Evolutionary conservation across 164 flowering plant species (phyloP).

Genomic region (Annona cherimola): DNA sequence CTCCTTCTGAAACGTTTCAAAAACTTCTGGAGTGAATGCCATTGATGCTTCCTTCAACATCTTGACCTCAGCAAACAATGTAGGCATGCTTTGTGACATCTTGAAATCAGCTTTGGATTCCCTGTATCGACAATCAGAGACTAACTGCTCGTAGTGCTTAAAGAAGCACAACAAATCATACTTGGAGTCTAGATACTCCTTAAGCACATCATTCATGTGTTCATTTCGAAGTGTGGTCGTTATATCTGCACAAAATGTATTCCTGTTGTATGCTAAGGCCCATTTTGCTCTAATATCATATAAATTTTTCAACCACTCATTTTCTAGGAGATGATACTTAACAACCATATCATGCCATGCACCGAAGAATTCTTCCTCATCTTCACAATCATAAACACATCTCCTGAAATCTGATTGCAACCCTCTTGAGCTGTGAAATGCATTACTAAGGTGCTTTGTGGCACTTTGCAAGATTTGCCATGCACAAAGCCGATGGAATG

Average conservation of each 20-base stretch:
- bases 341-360: slow-evolving; percentile 8
- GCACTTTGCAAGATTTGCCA: slow-evolving; percentile 7
- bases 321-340: slow-evolving; percentile 1
- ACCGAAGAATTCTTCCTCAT: neutral
- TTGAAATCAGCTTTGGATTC: slow-evolving; percentile 1
- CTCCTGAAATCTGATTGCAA: neutral
- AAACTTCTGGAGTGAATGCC: neutral
- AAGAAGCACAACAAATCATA: neutral
- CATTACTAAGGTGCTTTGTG: neutral
- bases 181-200: neutral
- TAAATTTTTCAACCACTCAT: neutral
- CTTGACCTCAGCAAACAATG: neutral
- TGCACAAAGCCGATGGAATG: slow-evolving; percentile 4
- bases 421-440: neutral
- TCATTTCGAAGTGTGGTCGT: neutral
- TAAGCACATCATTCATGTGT: neutral
- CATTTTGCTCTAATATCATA: slow-evolving; percentile 1
- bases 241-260: slow-evolving; percentile 7
- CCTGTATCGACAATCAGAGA: neutral
- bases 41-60: slow-evolving; percentile 1
- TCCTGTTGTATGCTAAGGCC: slow-evolving; percentile 2
- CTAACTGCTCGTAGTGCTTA: neutral
- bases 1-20: neutral
- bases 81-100: neutral
- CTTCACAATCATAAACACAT: neutral